Percentiles rank a stretch among this genome's conserved stretches.
Evolutionary conservation across 1,284 basidiomycete species (phyloP).

Genomic region (Quambalaria eucalypti): DNA sequence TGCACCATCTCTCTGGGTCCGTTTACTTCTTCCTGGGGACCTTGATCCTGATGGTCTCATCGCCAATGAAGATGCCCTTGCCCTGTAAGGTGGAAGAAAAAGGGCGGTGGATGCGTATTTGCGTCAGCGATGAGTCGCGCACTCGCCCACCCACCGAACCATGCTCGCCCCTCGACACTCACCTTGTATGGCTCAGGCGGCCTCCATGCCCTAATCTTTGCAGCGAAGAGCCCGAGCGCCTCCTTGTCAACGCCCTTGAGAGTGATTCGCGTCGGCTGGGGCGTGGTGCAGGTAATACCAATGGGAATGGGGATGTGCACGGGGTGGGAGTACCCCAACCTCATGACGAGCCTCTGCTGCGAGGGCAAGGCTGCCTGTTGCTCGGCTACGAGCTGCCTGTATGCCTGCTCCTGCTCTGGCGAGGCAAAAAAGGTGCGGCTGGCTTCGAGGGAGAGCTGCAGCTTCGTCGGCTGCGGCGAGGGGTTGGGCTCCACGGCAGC

Average conservation of each 20-base stretch:
- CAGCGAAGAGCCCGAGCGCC: constrained; percentile 74
- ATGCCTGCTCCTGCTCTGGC: constrained; percentile 17
- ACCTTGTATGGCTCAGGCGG: constrained; percentile 96
- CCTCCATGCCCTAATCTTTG: constrained; percentile 70
- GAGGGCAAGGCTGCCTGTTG: background rate
- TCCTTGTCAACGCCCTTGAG: constrained; percentile 54
- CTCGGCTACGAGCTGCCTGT: background rate
- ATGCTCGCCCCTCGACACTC: constrained; percentile 51
- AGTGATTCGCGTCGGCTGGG: constrained; percentile 52
- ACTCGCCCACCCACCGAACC: background rate
- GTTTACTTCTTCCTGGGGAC: constrained; percentile 87
- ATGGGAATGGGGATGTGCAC: constrained; percentile 72
- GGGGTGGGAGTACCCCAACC: constrained; percentile 71
- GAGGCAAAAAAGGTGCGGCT: constrained; percentile 18
- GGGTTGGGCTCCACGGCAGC: constrained; percentile 78
- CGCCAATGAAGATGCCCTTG: constrained; percentile 78
- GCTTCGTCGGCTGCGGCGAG: constrained; percentile 16
- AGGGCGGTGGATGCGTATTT: no score
- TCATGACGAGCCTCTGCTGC: constrained; percentile 5
- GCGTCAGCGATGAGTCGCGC: background rate
- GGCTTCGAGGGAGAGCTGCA: constrained; percentile 20
- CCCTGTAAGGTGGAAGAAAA: constrained; percentile 21
- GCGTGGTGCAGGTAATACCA: constrained; percentile 41
- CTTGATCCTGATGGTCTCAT: constrained; percentile 80
- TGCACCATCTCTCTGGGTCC: background rate